Evolutionary conservation across 1,139 yeast genomes (phyloP).

Genomic region (Nakaseomyces uthaithaninus): DNA sequence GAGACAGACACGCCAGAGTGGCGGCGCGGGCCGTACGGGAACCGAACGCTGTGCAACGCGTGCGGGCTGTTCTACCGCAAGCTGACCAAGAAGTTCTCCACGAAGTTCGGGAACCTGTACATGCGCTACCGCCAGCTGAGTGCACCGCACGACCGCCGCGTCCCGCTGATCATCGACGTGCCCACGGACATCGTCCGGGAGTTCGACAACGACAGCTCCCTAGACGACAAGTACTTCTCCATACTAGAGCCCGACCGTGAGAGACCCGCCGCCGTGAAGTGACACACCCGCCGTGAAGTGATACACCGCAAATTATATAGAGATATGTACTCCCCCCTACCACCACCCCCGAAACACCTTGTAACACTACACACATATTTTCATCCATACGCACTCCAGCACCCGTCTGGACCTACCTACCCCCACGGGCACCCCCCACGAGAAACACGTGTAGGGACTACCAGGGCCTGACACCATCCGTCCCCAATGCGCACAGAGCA

Average conservation of each 20-base stretch:
- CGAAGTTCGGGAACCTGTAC: constrained; percentile 25
- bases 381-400: too few relatives aligned
- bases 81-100: constrained; percentile 41
- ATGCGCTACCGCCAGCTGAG: constrained; percentile 25
- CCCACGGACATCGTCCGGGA: constrained; percentile 21
- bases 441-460: too few relatives aligned
- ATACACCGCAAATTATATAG: too few relatives aligned
- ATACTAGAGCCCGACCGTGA: constrained; percentile 5
- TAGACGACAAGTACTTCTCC: constrained; percentile 22
- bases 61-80: constrained; percentile 76
- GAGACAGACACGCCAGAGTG: constrained; percentile 75
- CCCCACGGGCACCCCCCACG: too few relatives aligned
- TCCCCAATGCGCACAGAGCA: too few relatives aligned
- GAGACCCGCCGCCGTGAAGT: too few relatives aligned
- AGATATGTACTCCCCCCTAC: too few relatives aligned
- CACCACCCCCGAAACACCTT: too few relatives aligned
- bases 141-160: constrained; percentile 23
- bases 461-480: too few relatives aligned
- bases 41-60: constrained; percentile 68
- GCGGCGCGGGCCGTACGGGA: constrained; percentile 76
- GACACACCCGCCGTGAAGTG: too few relatives aligned
- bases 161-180: constrained; percentile 23
- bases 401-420: too few relatives aligned
- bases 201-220: constrained; percentile 17
- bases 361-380: too few relatives aligned